Evolutionary conservation across 2,329 filamentous ascomycete genomes (phyloP), one percentile per base, ranked within the genome.

Genomic region (Alternaria hordeiaustralica): DNA sequence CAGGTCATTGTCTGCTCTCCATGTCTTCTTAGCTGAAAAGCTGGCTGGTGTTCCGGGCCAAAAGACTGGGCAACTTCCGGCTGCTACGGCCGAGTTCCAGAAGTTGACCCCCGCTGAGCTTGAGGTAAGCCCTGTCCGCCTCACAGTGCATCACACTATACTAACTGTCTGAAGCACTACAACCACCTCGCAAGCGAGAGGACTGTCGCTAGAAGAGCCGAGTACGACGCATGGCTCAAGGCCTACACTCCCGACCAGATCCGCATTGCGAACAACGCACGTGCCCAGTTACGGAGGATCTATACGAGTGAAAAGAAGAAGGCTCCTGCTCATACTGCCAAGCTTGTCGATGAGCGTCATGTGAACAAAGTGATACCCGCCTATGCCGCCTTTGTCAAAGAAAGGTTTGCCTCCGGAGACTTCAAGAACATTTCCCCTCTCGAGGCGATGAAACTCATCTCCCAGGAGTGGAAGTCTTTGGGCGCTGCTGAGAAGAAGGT

Each of bases 191-290:
- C 84, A 55, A 82, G 82, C 59, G 72, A 84, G 62, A 84, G 82
- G 67, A 83, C 75, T 20, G 81, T 79, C 44, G 77, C 80, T 13
- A 84, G 84, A 54, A 68, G 75, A 20, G 78, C 79, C 20, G 81
- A 79, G 13, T 85, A 84, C 72, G 79, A 85, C 28, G 73, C 82
- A 62, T 92, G 87, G 87, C 75, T 91, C 20, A 75, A 84, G 30
- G 79, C 76, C 4, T 78, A 89, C 71, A 87, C 86, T 2, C 84
- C 87, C 10, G 80, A 86, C 6, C 75, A 89, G 71, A 90, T 92
- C 69, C 80, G 80, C 49, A 62, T 81, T 4, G 89, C 89, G 60
- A 92, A 92, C 75, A 72, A 67, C 11, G 89, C 89, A 11, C 87
- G 89, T 41, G 62, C 43, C 2, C 11, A 46, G 5, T 69, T 86